Conservation (phyloP, 202 grass and related monocot species). For the Setaria italica region DNA sequence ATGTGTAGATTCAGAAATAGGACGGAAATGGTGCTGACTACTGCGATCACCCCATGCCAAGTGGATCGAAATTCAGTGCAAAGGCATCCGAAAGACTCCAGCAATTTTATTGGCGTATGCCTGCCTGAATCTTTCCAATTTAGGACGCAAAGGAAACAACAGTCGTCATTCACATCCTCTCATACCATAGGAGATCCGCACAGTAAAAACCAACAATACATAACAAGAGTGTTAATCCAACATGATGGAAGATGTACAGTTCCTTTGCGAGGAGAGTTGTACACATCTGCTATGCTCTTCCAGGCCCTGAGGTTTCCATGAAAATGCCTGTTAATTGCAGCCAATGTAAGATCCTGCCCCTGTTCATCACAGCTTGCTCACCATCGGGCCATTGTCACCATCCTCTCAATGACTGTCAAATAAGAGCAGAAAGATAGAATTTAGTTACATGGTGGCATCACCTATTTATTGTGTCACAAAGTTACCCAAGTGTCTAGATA, state of each 20-base stretch:
- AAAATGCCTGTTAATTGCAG: slow-evolving; percentile 48
- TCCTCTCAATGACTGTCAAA: slow-evolving; percentile 57
- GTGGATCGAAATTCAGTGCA: neutral
- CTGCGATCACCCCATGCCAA: slow-evolving; percentile 4
- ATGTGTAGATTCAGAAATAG: neutral
- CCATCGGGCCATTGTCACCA: slow-evolving; percentile 51
- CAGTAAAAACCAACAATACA: slow-evolving; percentile 53
- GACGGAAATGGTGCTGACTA: neutral
- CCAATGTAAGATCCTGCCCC: slow-evolving; percentile 20
- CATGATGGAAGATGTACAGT: slow-evolving; percentile 62
- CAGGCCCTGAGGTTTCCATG: neutral
- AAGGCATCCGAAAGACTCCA: slow-evolving; percentile 21
- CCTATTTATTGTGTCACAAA: slow-evolving; percentile 21
- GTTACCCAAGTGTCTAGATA: neutral
- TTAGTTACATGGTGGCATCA: slow-evolving; percentile 26
- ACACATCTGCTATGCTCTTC: slow-evolving; percentile 56
- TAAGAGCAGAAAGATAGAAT: neutral
- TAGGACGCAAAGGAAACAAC: neutral
- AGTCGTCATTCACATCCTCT: slow-evolving; percentile 54
- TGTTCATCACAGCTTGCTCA: slow-evolving; percentile 41
- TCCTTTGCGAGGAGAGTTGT: slow-evolving; percentile 42
- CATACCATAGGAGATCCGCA: slow-evolving; percentile 52
- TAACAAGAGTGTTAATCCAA: slow-evolving; percentile 66
- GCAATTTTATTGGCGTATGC: slow-evolving; percentile 37
- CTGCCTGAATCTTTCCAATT: slow-evolving; percentile 34